Evolutionary conservation across 2,329 filamentous ascomycete genomes (phyloP).

Genomic region (Hypoxylon sp.): DNA sequence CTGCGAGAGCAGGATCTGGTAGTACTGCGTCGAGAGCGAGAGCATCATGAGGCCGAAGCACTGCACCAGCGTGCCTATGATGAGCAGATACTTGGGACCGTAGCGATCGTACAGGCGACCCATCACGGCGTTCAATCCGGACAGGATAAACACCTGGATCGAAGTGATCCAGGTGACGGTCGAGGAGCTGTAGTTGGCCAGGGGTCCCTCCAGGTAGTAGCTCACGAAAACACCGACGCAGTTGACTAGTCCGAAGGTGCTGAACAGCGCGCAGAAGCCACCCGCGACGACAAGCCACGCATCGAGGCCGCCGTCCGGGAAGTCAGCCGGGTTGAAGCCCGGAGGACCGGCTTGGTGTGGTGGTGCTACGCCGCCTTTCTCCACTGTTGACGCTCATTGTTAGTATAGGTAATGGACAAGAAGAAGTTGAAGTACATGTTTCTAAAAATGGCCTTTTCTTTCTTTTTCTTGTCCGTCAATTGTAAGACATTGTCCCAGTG

Average conservation of each 20-base stretch:
- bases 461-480: too few relatives aligned
- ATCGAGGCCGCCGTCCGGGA: slow-evolving; percentile 65
- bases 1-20: slow-evolving; percentile 53
- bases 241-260: slow-evolving; percentile 52
- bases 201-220: slow-evolving; percentile 60
- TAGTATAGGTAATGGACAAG: too few relatives aligned
- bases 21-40: slow-evolving; percentile 54
- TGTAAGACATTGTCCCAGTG: too few relatives aligned
- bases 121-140: slow-evolving; percentile 57
- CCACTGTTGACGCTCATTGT: slow-evolving; percentile 46
- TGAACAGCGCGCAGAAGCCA: slow-evolving; percentile 52
- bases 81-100: slow-evolving; percentile 64
- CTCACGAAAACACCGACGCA: slow-evolving; percentile 64
- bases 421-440: too few relatives aligned
- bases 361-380: slow-evolving; percentile 40
- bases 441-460: too few relatives aligned
- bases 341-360: slow-evolving; percentile 32
- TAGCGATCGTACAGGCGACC: slow-evolving; percentile 66
- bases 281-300: slow-evolving; percentile 67
- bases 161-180: slow-evolving; percentile 66
- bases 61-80: slow-evolving; percentile 61
- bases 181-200: slow-evolving; percentile 57
- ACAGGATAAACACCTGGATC: slow-evolving; percentile 56
- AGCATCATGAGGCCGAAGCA: slow-evolving; percentile 70
- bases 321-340: slow-evolving; percentile 57